Evolutionary conservation across 768 basidiomycete genomes (phyloP).

Genomic region (Leccinum variicolor): DNA sequence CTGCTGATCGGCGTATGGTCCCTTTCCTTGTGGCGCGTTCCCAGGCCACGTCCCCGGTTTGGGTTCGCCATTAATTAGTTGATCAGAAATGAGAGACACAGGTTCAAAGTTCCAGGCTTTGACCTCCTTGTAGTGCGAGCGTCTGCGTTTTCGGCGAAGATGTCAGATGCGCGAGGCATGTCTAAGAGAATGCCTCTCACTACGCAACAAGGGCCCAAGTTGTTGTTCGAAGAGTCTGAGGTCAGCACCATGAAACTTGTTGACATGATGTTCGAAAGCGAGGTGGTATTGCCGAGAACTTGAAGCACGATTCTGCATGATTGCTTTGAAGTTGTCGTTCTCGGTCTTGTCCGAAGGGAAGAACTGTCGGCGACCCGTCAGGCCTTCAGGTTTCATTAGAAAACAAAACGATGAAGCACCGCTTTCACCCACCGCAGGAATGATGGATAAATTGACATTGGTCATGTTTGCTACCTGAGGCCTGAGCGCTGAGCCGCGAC

Average conservation of each 20-base stretch:
- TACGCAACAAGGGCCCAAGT: too few relatives aligned
- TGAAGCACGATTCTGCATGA: conserved; percentile 51
- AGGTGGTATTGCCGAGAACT: conserved; percentile 60
- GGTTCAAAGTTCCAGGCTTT: too few relatives aligned
- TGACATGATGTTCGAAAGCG: conserved; percentile 87
- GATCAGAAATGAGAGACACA: too few relatives aligned
- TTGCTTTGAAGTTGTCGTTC: conserved; percentile 69
- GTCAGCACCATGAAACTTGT: conserved; percentile 89
- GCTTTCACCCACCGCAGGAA: conserved; percentile 66
- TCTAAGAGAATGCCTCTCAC: too few relatives aligned
- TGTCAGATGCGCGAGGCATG: too few relatives aligned
- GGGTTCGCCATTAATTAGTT: conserved; percentile 81
- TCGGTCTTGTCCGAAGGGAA: conserved; percentile 83
- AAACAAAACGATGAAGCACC: not conserved
- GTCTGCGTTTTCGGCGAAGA: too few relatives aligned
- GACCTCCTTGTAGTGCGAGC: too few relatives aligned
- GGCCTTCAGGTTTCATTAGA: conserved; percentile 1
- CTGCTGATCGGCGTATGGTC: conserved; percentile 11
- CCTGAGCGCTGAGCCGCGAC: conserved; percentile 76
- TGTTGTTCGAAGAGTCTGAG: conserved; percentile 73
- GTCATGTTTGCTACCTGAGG: conserved; percentile 71
- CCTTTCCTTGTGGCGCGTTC: conserved; percentile 6
- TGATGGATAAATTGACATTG: conserved; percentile 68
- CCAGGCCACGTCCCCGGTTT: conserved; percentile 41
- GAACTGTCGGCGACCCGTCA: conserved; percentile 51